Evolutionary conservation across 2,329 filamentous ascomycete genomes (phyloP).

Genomic region (Chrysoporthe cubensis): DNA sequence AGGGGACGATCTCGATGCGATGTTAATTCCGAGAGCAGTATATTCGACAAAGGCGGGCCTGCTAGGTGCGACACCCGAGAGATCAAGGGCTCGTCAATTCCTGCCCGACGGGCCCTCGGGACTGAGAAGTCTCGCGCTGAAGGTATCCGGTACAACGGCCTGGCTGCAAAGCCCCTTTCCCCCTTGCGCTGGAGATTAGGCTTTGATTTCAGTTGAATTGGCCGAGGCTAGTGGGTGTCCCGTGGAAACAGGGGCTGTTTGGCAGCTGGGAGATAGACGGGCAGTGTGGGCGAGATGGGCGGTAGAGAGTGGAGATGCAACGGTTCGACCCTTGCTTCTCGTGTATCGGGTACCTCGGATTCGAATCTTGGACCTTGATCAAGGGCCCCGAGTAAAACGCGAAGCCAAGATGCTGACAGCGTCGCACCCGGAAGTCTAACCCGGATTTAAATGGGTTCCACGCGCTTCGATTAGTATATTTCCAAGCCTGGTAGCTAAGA

Average conservation of each 20-base stretch:
- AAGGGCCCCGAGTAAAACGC: not conserved
- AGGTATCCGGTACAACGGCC: constrained; percentile 13
- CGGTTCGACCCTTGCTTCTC: constrained; percentile 3
- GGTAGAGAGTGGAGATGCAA: constrained; percentile 19
- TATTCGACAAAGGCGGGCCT: not conserved
- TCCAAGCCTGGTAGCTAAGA: not conserved
- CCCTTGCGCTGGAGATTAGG: constrained; percentile 17
- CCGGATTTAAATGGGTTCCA: no score
- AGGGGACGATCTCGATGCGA: constrained; percentile 1
- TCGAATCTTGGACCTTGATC: not conserved
- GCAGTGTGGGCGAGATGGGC: constrained; percentile 10
- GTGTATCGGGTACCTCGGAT: constrained; percentile 7
- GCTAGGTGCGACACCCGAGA: not conserved
- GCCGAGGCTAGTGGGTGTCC: constrained; percentile 13
- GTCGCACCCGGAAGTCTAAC: no score
- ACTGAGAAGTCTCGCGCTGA: not conserved
- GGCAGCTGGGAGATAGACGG: constrained; percentile 7
- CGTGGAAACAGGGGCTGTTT: constrained; percentile 25
- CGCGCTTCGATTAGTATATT: not conserved
- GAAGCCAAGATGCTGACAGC: no score
- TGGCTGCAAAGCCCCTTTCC: constrained; percentile 11
- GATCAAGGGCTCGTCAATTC: not conserved
- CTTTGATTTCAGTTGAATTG: constrained; percentile 18
- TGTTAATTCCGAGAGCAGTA: not conserved
- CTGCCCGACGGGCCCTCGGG: constrained; percentile 1